Conservation (phyloP, 75 land plant genomes). For the Larix kaempferi region DNA sequence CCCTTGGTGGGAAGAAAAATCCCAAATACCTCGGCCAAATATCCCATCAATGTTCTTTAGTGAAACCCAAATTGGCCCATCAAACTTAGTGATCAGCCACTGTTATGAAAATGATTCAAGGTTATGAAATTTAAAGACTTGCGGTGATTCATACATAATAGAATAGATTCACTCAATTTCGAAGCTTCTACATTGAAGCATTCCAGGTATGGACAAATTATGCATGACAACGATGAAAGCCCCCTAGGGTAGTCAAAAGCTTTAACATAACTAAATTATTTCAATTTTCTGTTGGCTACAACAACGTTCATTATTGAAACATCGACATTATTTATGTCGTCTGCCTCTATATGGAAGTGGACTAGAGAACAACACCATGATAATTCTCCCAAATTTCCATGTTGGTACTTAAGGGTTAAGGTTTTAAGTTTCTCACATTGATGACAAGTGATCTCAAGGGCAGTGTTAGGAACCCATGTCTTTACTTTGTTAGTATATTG, state of each 20-base stretch:
- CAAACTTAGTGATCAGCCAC: not conserved
- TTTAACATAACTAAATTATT: constrained; percentile 17
- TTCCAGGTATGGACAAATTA: not conserved
- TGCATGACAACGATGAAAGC: too few relatives aligned
- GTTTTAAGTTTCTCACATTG: constrained; percentile 14
- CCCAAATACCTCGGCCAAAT: constrained; percentile 17
- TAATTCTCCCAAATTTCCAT: constrained; percentile 18
- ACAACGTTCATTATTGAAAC: constrained; percentile 15
- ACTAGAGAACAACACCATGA: constrained; percentile 13
- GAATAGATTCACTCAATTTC: constrained; percentile 17
- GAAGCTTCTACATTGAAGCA: constrained; percentile 20
- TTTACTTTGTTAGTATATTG: too few relatives aligned
- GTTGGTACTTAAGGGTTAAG: constrained; percentile 18
- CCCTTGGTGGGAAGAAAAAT: constrained; percentile 19
- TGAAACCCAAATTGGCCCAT: constrained; percentile 26
- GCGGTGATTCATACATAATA: constrained; percentile 20
- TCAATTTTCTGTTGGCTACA: constrained; percentile 15
- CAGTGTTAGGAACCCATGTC: too few relatives aligned
- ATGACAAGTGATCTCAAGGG: constrained; percentile 19
- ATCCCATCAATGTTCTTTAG: constrained; percentile 3
- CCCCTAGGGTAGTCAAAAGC: too few relatives aligned
- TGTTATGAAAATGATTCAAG: constrained; percentile 15
- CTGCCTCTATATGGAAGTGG: constrained; percentile 16
- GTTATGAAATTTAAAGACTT: constrained; percentile 20
- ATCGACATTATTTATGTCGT: constrained; percentile 14